Conservation (phyloP, 1,284 basidiomycete genomes). For the Xanthoconium separans region DNA sequence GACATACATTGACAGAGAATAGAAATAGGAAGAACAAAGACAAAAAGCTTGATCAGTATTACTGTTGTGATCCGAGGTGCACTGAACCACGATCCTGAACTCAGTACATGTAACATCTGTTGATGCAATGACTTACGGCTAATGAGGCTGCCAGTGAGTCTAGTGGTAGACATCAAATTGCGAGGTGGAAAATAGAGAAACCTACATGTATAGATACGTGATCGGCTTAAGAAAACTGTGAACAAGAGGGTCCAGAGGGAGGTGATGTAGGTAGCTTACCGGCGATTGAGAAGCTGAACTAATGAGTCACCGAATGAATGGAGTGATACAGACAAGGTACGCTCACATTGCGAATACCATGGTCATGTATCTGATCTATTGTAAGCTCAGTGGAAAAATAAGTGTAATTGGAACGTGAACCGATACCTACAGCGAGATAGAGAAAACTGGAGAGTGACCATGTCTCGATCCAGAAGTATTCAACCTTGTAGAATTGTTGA, state of each 20-base stretch:
- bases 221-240: background rate
- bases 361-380: constrained; percentile 11
- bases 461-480: constrained; percentile 8
- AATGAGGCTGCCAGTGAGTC: background rate
- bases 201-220: background rate
- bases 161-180: background rate
- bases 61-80: background rate
- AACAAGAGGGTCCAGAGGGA: background rate
- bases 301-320: background rate
- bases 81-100: background rate
- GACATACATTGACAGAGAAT: constrained; percentile 11
- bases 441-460: constrained; percentile 10
- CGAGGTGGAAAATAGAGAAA: background rate
- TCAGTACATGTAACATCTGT: background rate
- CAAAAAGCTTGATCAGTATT: background rate
- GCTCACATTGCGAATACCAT: constrained; percentile 8
- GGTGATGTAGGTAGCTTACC: constrained; percentile 1
- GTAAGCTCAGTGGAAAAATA: background rate
- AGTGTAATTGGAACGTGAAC: background rate
- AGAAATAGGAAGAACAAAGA: constrained; percentile 7
- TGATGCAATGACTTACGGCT: constrained; percentile 5
- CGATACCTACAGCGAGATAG: background rate
- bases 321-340: background rate
- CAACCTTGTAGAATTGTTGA: constrained; percentile 3
- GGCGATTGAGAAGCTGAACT: background rate